Conservation (phyloP, 495 filamentous ascomycete genomes). For the Diplogelasinospora grovesii region DNA sequence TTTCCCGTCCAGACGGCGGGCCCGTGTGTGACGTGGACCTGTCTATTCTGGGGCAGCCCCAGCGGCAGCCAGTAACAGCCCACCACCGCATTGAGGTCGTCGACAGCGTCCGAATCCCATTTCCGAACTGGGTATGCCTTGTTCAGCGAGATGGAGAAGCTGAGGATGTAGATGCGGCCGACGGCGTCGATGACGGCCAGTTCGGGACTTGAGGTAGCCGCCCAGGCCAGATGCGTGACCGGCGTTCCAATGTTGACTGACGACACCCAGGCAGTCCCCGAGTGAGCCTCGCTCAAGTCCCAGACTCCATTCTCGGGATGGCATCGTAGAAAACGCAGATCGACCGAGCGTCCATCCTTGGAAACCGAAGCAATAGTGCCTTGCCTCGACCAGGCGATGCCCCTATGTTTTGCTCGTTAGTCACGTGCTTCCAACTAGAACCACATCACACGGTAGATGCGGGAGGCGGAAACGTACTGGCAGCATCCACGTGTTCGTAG, state of each 20-base stretch:
- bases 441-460: too few relatives aligned
- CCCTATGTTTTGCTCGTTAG: too few relatives aligned
- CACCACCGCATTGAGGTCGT: constrained; percentile 69
- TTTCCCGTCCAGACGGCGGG: constrained; percentile 37
- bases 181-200: constrained; percentile 69
- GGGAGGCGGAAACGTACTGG: constrained; percentile 75
- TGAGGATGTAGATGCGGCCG: constrained; percentile 66
- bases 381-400: too few relatives aligned
- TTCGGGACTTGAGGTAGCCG: constrained; percentile 56
- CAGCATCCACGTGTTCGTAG: constrained; percentile 71
- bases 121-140: constrained; percentile 49
- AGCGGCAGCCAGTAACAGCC: constrained; percentile 76
- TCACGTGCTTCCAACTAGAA: too few relatives aligned
- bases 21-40: constrained; percentile 30
- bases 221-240: constrained; percentile 75
- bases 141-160: constrained; percentile 57
- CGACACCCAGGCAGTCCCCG: constrained; percentile 31
- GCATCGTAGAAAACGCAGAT: constrained; percentile 65
- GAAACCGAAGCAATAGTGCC: constrained; percentile 83
- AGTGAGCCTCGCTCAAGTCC: constrained; percentile 58
- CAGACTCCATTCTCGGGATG: constrained; percentile 66
- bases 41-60: constrained; percentile 10
- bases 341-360: constrained; percentile 58
- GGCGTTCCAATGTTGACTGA: too few relatives aligned
- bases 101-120: constrained; percentile 53